Evolutionary conservation across 2,329 filamentous ascomycete species (phyloP).

Genomic region (Epichloe bromicola): DNA sequence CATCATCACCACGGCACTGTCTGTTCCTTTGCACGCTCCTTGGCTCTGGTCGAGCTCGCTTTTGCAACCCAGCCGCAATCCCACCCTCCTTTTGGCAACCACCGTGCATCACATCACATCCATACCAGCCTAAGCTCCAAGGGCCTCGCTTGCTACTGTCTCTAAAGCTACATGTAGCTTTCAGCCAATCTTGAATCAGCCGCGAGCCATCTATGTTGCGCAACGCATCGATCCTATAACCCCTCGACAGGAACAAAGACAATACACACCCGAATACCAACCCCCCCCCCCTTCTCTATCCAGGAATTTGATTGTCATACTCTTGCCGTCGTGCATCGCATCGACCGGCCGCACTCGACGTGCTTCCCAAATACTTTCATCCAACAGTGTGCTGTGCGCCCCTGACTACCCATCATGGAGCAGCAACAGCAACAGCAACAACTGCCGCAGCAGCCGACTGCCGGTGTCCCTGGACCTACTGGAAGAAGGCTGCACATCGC

Average conservation of each 20-base stretch:
- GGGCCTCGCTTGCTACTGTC: slow-evolving; percentile 9
- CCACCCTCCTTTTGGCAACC: slow-evolving; percentile 26
- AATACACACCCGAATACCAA: neutral
- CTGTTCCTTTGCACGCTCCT: slow-evolving; percentile 24
- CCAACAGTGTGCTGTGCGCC: slow-evolving; percentile 21
- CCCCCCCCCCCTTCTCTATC: neutral
- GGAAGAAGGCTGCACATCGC: slow-evolving; percentile 93
- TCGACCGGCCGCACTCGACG: slow-evolving; percentile 23
- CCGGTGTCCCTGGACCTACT: slow-evolving; percentile 56
- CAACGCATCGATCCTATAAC: neutral
- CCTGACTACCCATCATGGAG: slow-evolving; percentile 45
- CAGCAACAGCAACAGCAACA: slow-evolving; percentile 41
- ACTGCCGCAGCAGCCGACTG: slow-evolving; percentile 36
- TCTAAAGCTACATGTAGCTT: slow-evolving; percentile 7
- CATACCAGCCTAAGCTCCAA: slow-evolving; percentile 4
- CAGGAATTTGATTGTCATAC: neutral
- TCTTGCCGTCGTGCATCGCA: neutral
- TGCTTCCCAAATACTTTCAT: slow-evolving; percentile 17
- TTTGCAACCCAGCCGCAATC: slow-evolving; percentile 12
- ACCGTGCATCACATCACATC: slow-evolving; percentile 14
- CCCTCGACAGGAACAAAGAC: neutral
- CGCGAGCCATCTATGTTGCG: neutral
- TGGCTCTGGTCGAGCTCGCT: slow-evolving; percentile 21
- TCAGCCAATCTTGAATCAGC: neutral
- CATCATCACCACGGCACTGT: slow-evolving; percentile 23